Conservation (phyloP, 352 stramenopile genomes). For the Pythium aphanidermatum region DNA sequence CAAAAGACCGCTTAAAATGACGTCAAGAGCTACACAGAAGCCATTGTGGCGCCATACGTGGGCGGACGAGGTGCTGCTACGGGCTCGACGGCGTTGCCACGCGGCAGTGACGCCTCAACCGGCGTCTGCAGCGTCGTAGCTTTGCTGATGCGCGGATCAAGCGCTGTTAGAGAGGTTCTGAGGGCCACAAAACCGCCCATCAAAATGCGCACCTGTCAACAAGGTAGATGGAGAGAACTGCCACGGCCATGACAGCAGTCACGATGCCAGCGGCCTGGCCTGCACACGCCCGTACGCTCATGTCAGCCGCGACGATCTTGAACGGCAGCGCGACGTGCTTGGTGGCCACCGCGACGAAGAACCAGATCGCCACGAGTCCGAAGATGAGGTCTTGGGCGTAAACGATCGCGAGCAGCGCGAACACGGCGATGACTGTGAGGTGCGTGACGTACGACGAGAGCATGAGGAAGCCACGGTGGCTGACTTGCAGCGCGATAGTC, state of each 20-base stretch:
- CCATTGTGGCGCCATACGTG: too few relatives aligned
- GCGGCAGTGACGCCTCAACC: too few relatives aligned
- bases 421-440: conserved; percentile 49
- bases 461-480: conserved; percentile 36
- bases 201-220: conserved; percentile 50
- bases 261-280: conserved; percentile 54
- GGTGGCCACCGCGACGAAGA: conserved; percentile 51
- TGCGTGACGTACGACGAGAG: conserved; percentile 62
- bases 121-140: too few relatives aligned
- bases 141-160: too few relatives aligned
- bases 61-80: too few relatives aligned
- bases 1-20: too few relatives aligned
- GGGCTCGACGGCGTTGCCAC: too few relatives aligned
- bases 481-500: conserved; percentile 61
- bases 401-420: conserved; percentile 48
- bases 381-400: conserved; percentile 61
- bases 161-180: too few relatives aligned
- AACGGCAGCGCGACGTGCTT: conserved; percentile 43
- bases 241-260: conserved; percentile 42
- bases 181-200: conserved; percentile 18
- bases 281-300: conserved; percentile 53
- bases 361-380: conserved; percentile 63
- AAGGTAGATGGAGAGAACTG: conserved; percentile 41
- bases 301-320: conserved; percentile 40
- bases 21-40: too few relatives aligned